Evolutionary conservation across 2,329 filamentous ascomycete genomes (phyloP), one percentile per base, ranked within the genome.

Genomic region (Nothophaeocryptopus gaeumannii): DNA sequence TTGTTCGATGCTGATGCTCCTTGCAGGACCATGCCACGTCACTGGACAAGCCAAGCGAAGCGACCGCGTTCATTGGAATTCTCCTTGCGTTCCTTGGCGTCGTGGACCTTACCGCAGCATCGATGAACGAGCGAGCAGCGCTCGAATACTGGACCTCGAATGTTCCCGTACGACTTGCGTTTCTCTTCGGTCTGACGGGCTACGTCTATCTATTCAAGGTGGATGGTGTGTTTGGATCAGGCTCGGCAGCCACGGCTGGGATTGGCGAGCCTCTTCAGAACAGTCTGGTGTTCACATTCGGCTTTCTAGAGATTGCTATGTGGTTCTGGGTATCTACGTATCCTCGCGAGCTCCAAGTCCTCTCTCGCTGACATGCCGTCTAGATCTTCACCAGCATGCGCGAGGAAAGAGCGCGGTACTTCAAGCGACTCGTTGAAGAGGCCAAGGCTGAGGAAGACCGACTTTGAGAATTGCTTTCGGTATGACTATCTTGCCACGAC

Each of bases 261-360:
- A 45, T 66, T 53, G 77, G 66, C 42, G 85, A 90, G 55, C 79
- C 81, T 16, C 70, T 96, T 61, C 89, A 91, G 74, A 95, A 95
- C 67, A 81, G 89, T 43, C 74, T 95, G 35, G 82, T 95, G 35
- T 95, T 96, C 66, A 84, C 86, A 0, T 93, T 89, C 70, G 83
- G 83, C 8, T 93, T 96, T 63, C 65, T 95, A 64, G 91, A 96
- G 74, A 81, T 89, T 67, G 76, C 89, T 58, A 79, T 80, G 54
- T 96, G 90, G 89, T 90, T 95, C 70, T 96, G 90, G 90, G 83
- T 83, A 66, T 55, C 74, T 68, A 11, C 9, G 20, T 29, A 8
- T 33, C 11, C 15, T 12, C 29, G 26, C 20, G 1, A 20, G 7
- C 31, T 16, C 35, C 1, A 44, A 38, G 12, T 13, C 5, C 12